Evolutionary conservation across 2,329 filamentous ascomycete genomes (phyloP).

Genomic region (Fusarium coffeatum): DNA sequence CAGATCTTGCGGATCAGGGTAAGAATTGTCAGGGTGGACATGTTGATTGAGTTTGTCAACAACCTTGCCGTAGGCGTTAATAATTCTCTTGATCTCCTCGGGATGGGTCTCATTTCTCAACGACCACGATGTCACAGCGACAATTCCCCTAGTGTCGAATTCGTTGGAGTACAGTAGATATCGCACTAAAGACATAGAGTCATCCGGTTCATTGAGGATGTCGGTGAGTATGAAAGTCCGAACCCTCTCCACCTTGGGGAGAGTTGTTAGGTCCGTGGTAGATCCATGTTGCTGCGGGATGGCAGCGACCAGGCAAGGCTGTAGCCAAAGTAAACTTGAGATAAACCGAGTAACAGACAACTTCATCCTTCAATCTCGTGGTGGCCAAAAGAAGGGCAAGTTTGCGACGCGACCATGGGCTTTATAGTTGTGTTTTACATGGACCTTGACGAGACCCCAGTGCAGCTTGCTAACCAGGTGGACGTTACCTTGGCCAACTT

Average conservation of each 20-base stretch:
- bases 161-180: slow-evolving; percentile 20
- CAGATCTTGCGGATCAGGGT: background rate
- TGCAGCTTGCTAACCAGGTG: background rate
- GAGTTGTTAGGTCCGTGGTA: background rate
- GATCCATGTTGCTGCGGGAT: background rate
- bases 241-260: background rate
- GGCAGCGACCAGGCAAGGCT: background rate
- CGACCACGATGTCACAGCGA: slow-evolving; percentile 14
- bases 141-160: slow-evolving; percentile 9
- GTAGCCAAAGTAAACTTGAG: background rate
- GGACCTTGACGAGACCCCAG: background rate
- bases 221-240: slow-evolving; percentile 15
- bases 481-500: background rate
- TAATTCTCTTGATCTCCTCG: slow-evolving; percentile 7
- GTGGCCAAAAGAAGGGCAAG: too few relatives aligned
- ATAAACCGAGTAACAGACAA: background rate
- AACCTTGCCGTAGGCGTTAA: slow-evolving; percentile 3
- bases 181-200: slow-evolving; percentile 19
- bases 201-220: slow-evolving; percentile 9
- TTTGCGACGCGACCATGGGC: background rate
- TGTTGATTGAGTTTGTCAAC: slow-evolving; percentile 19
- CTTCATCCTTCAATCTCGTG: background rate
- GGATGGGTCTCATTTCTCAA: slow-evolving; percentile 11
- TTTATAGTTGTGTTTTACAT: background rate
- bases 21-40: slow-evolving; percentile 8